Conservation (phyloP, 2,329 filamentous ascomycete species). For the Gyromitra esculenta region DNA sequence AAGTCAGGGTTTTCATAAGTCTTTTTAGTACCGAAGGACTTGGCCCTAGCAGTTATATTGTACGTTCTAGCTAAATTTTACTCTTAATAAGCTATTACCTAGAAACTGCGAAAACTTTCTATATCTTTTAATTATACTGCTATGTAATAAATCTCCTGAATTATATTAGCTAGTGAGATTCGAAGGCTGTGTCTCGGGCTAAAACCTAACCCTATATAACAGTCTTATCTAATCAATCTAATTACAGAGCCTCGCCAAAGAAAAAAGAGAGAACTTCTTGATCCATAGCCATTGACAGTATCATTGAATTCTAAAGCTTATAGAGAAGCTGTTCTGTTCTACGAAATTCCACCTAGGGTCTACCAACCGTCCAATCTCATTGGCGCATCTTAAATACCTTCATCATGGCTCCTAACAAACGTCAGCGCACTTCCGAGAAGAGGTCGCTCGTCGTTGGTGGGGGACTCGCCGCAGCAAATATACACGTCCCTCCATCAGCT, state of each 20-base stretch:
- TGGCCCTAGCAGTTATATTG: not conserved
- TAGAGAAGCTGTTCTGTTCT: slow-evolving; percentile 4
- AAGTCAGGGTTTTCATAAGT: slow-evolving; percentile 18
- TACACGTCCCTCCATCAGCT: slow-evolving; percentile 12
- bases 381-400: slow-evolving; percentile 7
- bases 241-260: slow-evolving; percentile 41
- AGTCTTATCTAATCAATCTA: slow-evolving; percentile 35
- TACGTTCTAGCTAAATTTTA: too few species aligned
- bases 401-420: slow-evolving; percentile 49
- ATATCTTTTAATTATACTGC: too few species aligned
- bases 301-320: slow-evolving; percentile 21
- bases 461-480: slow-evolving; percentile 35
- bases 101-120: not conserved
- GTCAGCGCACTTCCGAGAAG: slow-evolving; percentile 44
- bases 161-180: slow-evolving; percentile 9
- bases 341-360: not conserved
- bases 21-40: not conserved
- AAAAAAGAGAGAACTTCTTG: slow-evolving; percentile 32
- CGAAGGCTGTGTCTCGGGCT: not conserved
- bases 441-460: slow-evolving; percentile 34
- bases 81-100: not conserved
- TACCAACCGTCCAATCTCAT: not conserved
- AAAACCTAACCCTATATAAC: slow-evolving; percentile 26
- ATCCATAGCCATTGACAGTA: slow-evolving; percentile 15
- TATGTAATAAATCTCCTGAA: not conserved